A percentile compares a stretch with the other conserved stretches of the same genome.
phyloP scores from a whole-genome alignment of 2,329 filamentous ascomycete genomes.

The Clathrospora elynae region DNA sequence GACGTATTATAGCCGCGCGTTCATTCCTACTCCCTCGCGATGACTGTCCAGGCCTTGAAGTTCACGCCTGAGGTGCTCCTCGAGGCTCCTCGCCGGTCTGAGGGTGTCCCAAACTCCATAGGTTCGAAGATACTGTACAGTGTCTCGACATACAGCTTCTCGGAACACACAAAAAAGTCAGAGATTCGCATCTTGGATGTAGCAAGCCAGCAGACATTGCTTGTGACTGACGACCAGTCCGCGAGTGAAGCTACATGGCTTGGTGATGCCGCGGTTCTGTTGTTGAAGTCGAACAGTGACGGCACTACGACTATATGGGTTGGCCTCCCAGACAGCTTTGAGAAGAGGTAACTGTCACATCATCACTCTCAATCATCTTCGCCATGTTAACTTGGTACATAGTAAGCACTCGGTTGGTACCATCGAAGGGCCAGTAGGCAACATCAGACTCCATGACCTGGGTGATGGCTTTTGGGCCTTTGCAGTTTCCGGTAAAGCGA shows the following conservation, averaged over 20 bases:
- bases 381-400: conserved; percentile 8
- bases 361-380: background rate
- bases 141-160: conserved; percentile 79
- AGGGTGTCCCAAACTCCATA: conserved; percentile 70
- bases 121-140: conserved; percentile 70
- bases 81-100: conserved; percentile 73
- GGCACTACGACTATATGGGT: conserved; percentile 49
- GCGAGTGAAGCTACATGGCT: conserved; percentile 79
- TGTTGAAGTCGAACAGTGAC: conserved; percentile 53
- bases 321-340: conserved; percentile 40
- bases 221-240: conserved; percentile 67
- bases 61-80: conserved; percentile 80
- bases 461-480: conserved; percentile 49
- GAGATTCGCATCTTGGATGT: conserved; percentile 76
- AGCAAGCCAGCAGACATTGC: conserved; percentile 65
- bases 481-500: conserved; percentile 64
- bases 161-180: conserved; percentile 68
- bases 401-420: conserved; percentile 51
- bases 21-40: conserved; percentile 42
- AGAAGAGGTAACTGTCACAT: conserved; percentile 33
- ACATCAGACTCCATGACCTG: conserved; percentile 54
- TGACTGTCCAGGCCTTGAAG: conserved; percentile 72
- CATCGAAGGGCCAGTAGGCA: conserved; percentile 54
- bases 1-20: background rate
- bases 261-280: conserved; percentile 67